These are phyloP conservation scores for Termitomyces sp. DNA, from an alignment of 768 basidiomycete genomes.

Conservation along the genomic window DNA sequence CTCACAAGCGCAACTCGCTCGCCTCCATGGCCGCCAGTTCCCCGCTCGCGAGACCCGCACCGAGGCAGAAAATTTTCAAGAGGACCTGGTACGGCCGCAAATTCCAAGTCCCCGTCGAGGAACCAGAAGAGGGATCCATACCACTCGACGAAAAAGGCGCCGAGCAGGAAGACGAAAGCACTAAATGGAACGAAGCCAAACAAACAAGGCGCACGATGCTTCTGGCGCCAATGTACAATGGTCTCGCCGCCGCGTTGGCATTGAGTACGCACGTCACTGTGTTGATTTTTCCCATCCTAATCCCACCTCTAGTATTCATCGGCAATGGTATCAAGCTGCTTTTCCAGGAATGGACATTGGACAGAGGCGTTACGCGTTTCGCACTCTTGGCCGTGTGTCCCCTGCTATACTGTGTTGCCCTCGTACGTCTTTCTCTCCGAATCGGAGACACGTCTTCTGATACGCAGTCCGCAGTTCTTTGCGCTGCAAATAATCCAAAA, in stretches of 20 bases:
- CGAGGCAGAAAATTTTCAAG: slow-evolving; percentile 18
- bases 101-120: slow-evolving; percentile 27
- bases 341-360: slow-evolving; percentile 65
- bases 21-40: background rate
- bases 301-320: slow-evolving; percentile 67
- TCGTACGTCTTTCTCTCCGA: slow-evolving; percentile 36
- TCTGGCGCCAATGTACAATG: slow-evolving; percentile 70
- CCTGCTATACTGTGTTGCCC: slow-evolving; percentile 69
- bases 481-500: slow-evolving; percentile 69
- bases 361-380: slow-evolving; percentile 57
- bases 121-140: background rate
- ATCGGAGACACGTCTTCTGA: background rate
- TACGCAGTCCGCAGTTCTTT: slow-evolving; percentile 58
- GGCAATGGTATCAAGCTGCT: slow-evolving; percentile 62
- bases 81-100: slow-evolving; percentile 64
- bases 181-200: slow-evolving; percentile 8
- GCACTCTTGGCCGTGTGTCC: slow-evolving; percentile 59
- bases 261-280: slow-evolving; percentile 43
- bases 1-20: slow-evolving; percentile 3
- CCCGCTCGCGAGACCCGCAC: background rate
- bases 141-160: slow-evolving; percentile 4
- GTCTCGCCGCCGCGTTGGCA: slow-evolving; percentile 52
- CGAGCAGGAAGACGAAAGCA: slow-evolving; percentile 5
- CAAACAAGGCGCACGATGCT: slow-evolving; percentile 30
- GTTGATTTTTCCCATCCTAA: too few relatives aligned